A percentile compares a stretch with the other conserved stretches of the same genome.
Evolutionary conservation across 2,329 filamentous ascomycete species (phyloP).

Genomic region (Ceratocystis ficicola): DNA sequence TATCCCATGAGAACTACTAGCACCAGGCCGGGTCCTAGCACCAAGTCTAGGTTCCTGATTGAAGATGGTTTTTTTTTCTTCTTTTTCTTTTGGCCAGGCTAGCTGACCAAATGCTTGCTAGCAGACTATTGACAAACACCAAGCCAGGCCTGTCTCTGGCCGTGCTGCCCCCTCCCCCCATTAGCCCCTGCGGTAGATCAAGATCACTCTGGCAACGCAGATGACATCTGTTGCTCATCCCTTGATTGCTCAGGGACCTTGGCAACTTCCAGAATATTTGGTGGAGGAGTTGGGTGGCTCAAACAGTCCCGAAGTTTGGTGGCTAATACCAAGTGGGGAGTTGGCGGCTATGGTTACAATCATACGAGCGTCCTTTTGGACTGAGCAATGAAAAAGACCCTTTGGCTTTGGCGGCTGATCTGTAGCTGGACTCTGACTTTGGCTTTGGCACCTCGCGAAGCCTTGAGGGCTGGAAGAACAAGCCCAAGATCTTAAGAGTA

Average conservation of each 20-base stretch:
- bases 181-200: background rate
- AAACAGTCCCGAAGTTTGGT: slow-evolving; percentile 4
- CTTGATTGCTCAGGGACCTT: background rate
- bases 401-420: background rate
- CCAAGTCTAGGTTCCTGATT: background rate
- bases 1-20: too few species aligned
- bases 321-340: background rate
- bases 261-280: slow-evolving; percentile 8
- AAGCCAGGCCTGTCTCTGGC: background rate
- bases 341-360: background rate
- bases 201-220: slow-evolving; percentile 2
- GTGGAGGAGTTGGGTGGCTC: background rate
- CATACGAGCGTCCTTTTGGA: background rate
- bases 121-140: background rate
- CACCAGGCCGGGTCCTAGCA: background rate
- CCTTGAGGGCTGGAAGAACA: background rate
- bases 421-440: background rate
- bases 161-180: background rate
- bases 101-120: background rate
- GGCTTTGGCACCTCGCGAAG: background rate
- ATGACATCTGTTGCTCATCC: background rate
- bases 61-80: background rate
- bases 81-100: background rate
- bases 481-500: background rate
- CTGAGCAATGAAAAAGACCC: background rate